These are phyloP conservation scores for Rasamsonia emersonii DNA, from an alignment of 2,329 filamentous ascomycete species.

Conservation along the genomic window DNA sequence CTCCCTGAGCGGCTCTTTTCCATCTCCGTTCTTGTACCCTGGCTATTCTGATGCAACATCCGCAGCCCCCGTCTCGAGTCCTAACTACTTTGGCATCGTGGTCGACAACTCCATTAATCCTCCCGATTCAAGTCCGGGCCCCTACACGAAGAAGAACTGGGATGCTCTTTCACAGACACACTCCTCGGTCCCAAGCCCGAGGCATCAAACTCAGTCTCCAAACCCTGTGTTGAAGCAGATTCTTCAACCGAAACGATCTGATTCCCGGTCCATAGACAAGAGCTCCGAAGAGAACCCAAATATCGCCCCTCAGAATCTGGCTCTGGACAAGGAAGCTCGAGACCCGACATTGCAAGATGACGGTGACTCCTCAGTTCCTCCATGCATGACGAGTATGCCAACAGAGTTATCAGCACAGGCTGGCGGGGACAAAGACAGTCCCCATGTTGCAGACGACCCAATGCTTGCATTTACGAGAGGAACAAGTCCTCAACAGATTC, in stretches of 20 bases:
- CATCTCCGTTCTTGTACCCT: conserved; percentile 44
- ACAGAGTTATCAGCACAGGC: too few species aligned
- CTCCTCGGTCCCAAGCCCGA: conserved; percentile 49
- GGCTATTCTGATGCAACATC: conserved; percentile 28
- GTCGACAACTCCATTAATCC: conserved; percentile 53
- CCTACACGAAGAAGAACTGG: conserved; percentile 63
- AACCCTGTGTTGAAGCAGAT: conserved; percentile 5
- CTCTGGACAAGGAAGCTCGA: too few species aligned
- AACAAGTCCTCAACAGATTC: too few species aligned
- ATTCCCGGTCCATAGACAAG: not conserved
- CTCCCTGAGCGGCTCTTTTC: conserved; percentile 48
- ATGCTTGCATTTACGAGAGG: too few species aligned
- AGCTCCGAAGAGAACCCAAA: not conserved
- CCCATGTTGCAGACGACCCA: too few species aligned
- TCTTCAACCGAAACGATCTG: conserved; percentile 54
- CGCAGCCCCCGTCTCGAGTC: conserved; percentile 45
- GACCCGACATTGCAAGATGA: too few species aligned
- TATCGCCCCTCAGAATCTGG: not conserved
- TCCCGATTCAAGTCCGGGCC: conserved; percentile 51
- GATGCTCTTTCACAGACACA: conserved; percentile 62
- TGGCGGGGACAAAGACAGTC: too few species aligned
- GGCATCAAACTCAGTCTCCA: conserved; percentile 11
- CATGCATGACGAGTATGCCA: too few species aligned
- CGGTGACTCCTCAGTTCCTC: too few species aligned
- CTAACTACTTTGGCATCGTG: conserved; percentile 79